Conservation (phyloP, 2,329 filamentous ascomycete species). For the Ophiostoma sp. region DNA sequence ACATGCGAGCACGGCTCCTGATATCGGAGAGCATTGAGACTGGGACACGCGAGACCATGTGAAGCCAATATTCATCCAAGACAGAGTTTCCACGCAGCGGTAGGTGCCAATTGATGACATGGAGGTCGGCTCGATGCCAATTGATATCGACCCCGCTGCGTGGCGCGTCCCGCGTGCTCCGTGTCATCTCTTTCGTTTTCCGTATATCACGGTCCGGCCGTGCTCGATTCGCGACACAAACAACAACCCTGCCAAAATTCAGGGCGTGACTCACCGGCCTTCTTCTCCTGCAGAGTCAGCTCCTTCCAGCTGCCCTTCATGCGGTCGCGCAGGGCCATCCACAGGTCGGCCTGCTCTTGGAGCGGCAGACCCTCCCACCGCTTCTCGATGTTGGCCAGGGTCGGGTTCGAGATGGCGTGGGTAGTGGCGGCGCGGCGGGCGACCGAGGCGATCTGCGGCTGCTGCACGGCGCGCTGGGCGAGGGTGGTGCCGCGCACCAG, state of each 20-base stretch:
- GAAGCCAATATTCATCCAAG: neutral
- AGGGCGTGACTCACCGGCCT: constrained; percentile 75
- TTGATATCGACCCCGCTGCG: neutral
- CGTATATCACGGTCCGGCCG: neutral
- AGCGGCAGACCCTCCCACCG: constrained; percentile 97
- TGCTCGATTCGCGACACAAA: neutral
- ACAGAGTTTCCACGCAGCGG: neutral
- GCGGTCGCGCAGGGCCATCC: constrained; percentile 96
- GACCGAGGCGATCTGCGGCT: constrained; percentile 45
- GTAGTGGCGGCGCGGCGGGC: constrained; percentile 62
- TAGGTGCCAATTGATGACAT: neutral
- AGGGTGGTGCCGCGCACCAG: constrained; percentile 49
- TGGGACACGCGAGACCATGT: neutral
- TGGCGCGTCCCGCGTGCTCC: neutral
- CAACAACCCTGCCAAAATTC: neutral
- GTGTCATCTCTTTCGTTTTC: neutral
- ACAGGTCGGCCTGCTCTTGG: constrained; percentile 98
- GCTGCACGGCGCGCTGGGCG: constrained; percentile 28
- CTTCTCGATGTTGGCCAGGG: constrained; percentile 97
- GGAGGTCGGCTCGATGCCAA: neutral
- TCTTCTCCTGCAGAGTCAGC: constrained; percentile 96
- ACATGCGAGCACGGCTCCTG: neutral
- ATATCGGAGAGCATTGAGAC: neutral
- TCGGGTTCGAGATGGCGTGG: constrained; percentile 97
- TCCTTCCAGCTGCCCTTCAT: constrained; percentile 99